Evolutionary conservation across 1,284 basidiomycete species (phyloP).

Genomic region (Ustilago lituana): DNA sequence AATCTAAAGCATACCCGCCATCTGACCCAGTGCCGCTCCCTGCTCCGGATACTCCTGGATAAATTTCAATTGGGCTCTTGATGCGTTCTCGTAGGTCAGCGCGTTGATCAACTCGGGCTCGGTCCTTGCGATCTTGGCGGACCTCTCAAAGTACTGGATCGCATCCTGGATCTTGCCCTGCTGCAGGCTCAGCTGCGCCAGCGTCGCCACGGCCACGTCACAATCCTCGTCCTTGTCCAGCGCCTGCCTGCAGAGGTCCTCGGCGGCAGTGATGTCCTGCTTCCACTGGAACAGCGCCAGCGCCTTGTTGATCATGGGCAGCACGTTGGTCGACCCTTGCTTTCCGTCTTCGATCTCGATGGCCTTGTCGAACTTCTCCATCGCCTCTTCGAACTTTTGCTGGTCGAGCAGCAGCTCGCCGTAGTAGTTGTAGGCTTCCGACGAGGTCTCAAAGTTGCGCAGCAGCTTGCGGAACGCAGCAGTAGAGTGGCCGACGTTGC

Average conservation of each 20-base stretch:
- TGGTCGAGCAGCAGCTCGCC: slow-evolving; percentile 96
- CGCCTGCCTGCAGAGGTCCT: slow-evolving; percentile 86
- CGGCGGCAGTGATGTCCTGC: slow-evolving; percentile 84
- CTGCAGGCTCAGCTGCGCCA: slow-evolving; percentile 92
- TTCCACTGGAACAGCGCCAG: slow-evolving; percentile 95
- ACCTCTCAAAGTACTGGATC: slow-evolving; percentile 85
- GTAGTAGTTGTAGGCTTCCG: slow-evolving; percentile 72
- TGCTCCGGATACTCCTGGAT: slow-evolving; percentile 65
- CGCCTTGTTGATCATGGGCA: slow-evolving; percentile 94
- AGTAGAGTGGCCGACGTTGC: slow-evolving; percentile 81
- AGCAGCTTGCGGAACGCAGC: slow-evolving; percentile 78
- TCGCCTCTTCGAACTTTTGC: slow-evolving; percentile 84
- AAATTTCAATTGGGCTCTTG: slow-evolving; percentile 61
- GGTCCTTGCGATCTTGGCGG: slow-evolving; percentile 85
- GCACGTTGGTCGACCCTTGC: slow-evolving; percentile 54
- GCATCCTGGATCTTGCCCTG: slow-evolving; percentile 89
- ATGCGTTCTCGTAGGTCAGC: slow-evolving; percentile 80
- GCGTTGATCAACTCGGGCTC: slow-evolving; percentile 90
- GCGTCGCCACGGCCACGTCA: slow-evolving; percentile 93
- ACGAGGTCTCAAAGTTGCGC: slow-evolving; percentile 53
- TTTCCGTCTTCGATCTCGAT: slow-evolving; percentile 81
- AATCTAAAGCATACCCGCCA: slow-evolving; percentile 55
- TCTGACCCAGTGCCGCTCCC: slow-evolving; percentile 57
- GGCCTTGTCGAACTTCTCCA: slow-evolving; percentile 94
- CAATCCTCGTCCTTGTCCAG: slow-evolving; percentile 85